Base-by-base conservation (phyloP, 2,329 filamentous ascomycete genomes). In the Rutstroemia sp. region DNA sequence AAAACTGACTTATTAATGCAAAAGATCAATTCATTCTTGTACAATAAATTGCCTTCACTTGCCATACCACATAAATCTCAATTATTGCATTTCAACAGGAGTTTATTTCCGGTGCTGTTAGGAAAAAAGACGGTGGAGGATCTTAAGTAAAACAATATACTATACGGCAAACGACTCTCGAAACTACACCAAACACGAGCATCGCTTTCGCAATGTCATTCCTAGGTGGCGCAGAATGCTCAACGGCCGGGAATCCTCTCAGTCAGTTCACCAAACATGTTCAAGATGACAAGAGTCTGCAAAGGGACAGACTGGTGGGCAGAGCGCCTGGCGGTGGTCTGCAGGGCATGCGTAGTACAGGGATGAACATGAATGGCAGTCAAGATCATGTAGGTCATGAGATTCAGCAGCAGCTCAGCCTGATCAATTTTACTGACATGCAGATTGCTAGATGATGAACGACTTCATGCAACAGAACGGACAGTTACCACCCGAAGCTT, bases 261-360 rank as follows among this genome's bases (percentile, higher is more conserved):
- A 92, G 90, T 71, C 94, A 97, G 78, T 95, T 99, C 72, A 90
- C 92, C 62, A 99, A 99, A 74, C 92, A 96, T 73, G 90, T 94
- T 57, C 89, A 95, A 70, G 90, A 95, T 79, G 94, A 99, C 77
- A 95, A 92, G 75, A 94, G 89, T 57, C 77, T 97, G 57, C 94
- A 97, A 75, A 82, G 92, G 67, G 94, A 99, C 73, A 84, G 94
- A 58, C 78, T 97, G 60, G 85, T 89, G 59, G 90, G 89, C 61
- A 79, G 86, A 63, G 85, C 84, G 0, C 86, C 88, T 0, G 83
- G 81, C 45, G 85, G 81, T 7, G 77, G 87, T 67, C 79, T 88
- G 67, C 87, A 88, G 70, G 83, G 88, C 66, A 92, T 95, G 77
- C 82, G 90, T 62, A 92, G 82, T 70, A 80, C 81, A 64, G 80